Base-by-base conservation (phyloP, 1,284 basidiomycete genomes). In the Golubevia pallescens region DNA sequence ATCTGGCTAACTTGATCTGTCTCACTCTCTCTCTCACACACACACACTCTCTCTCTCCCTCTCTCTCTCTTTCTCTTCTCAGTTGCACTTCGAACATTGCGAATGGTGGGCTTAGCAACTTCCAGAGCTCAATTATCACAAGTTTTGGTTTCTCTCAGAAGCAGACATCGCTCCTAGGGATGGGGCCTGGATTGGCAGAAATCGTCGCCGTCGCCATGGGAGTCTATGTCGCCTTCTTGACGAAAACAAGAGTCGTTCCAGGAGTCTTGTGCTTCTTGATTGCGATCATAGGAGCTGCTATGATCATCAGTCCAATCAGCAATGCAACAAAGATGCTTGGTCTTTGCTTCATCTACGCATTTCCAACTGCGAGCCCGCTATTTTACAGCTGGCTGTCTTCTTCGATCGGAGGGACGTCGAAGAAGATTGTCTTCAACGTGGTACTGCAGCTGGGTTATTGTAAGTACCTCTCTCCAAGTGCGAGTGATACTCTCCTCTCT, bases 371-470 rank as follows among this genome's bases (percentile, higher is more conserved):
- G 0, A 32, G 21, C 19, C 72, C 75, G 19, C 66, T 71, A 20
- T 48, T 80, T 1, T 78, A 74, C 61, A 53, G 42, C 3, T 78
- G 66, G 67, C 56, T 75, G 14, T 55, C 51, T 1, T 62, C 60
- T 51, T 67, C 65, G 38, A 66, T 78, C 0, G 72, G 73, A 1
- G 80, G 80, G 20, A 72, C 75, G 34, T 79, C 74, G 19, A 82
- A 82, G 65, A 66, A 73, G 28, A 76, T 80, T 63, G 60, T 77
- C 42, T 74, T 77, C 66, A 79, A 80, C 60, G 69, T 70, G 13
- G 23, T 67, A 6, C 65, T 80, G 1, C 77, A 78, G 14, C 42
- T 80, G 19, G 80, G 69, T 7, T 82, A 82, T 63, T 75, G 71
- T 53, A 28, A 28, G 28, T 28, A 28, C 28, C 28, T 28, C 28